A percentile compares a stretch with the other conserved stretches of the same genome.
Evolutionary conservation across 2,329 filamentous ascomycete species (phyloP).

Genomic region (Gyromitra esculenta): DNA sequence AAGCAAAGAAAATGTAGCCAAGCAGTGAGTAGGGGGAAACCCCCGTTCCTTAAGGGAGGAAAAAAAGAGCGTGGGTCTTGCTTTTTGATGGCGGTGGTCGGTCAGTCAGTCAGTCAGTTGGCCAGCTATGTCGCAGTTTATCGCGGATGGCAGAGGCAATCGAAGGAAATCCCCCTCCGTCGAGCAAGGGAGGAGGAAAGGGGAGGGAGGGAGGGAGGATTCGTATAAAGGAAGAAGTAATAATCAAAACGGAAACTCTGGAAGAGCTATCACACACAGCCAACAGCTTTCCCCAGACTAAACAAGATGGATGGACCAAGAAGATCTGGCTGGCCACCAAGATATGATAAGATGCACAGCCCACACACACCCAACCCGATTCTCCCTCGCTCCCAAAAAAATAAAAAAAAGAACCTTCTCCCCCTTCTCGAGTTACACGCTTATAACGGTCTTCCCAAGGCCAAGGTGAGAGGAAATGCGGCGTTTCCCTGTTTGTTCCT

Average conservation of each 20-base stretch:
- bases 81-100: conserved; percentile 1
- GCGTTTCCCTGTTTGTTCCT: conserved; percentile 2
- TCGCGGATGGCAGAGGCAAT: neutral
- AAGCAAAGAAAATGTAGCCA: neutral
- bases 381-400: neutral
- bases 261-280: neutral
- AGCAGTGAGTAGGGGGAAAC: neutral
- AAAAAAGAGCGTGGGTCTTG: neutral
- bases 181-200: conserved; percentile 1
- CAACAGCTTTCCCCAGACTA: conserved; percentile 15
- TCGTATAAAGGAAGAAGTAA: neutral
- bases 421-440: conserved; percentile 36
- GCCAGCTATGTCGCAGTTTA: neutral
- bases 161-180: neutral
- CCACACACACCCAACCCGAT: neutral
- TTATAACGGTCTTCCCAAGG: neutral
- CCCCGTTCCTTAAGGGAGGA: neutral
- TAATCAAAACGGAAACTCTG: neutral
- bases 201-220: conserved; percentile 9
- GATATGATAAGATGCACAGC: conserved; percentile 48
- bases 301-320: conserved; percentile 16
- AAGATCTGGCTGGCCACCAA: conserved; percentile 19
- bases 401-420: neutral
- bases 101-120: neutral
- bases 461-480: conserved; percentile 6